phyloP scores from a whole-genome alignment of 345 rosid species.

The Lumnitzera racemosa region DNA sequence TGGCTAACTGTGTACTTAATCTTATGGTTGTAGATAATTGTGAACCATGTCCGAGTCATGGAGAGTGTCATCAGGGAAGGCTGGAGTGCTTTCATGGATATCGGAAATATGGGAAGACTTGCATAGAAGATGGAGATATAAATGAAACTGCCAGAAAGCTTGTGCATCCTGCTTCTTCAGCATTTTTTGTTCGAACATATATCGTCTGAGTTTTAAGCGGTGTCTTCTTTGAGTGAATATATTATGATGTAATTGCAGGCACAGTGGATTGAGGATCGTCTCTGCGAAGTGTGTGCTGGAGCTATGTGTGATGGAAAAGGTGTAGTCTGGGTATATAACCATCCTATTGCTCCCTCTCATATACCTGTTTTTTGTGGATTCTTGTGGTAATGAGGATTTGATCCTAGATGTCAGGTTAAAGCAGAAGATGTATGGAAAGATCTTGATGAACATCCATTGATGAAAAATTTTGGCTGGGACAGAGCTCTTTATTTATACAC shows the following conservation, averaged over 20 bases:
- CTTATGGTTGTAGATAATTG: constrained; percentile 45
- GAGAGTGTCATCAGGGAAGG: constrained; percentile 57
- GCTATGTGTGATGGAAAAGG: constrained; percentile 59
- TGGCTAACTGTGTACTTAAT: background rate
- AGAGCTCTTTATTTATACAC: constrained; percentile 26
- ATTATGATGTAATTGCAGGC: constrained; percentile 39
- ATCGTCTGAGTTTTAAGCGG: background rate
- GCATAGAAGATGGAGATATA: constrained; percentile 80
- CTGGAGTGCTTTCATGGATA: constrained; percentile 66
- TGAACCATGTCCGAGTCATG: constrained; percentile 69
- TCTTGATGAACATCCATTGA: constrained; percentile 28
- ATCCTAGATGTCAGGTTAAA: constrained; percentile 30
- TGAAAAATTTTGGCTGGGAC: constrained; percentile 32
- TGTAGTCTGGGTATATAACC: constrained; percentile 51
- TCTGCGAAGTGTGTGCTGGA: constrained; percentile 56
- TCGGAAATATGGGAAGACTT: constrained; percentile 41
- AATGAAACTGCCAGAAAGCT: constrained; percentile 64
- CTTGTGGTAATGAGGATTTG: background rate
- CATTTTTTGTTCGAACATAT: constrained; percentile 9
- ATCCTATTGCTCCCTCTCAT: background rate
- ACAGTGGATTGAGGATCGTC: constrained; percentile 38
- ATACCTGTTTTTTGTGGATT: constrained; percentile 1
- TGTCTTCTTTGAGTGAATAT: constrained; percentile 15
- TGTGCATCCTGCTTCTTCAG: constrained; percentile 43
- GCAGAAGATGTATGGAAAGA: constrained; percentile 58